Conservation (phyloP, 148 eudicot genomes). For the Talinum fruticosum region DNA sequence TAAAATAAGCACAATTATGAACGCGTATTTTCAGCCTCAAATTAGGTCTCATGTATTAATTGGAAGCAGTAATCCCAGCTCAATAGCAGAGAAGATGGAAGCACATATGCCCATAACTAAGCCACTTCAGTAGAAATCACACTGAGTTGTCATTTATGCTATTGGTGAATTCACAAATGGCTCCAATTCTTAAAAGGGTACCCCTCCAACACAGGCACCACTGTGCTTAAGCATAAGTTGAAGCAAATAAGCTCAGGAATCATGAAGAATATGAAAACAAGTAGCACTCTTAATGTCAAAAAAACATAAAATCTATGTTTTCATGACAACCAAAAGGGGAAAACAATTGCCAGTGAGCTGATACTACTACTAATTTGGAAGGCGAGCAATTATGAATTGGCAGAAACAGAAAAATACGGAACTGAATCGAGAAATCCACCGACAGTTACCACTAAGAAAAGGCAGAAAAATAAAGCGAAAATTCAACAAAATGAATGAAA, state of each 20-base stretch:
- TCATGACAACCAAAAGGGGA: not conserved
- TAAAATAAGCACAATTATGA: not conserved
- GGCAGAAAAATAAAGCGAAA: constrained; percentile 4
- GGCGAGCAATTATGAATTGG: too few species aligned
- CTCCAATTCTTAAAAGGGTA: not conserved
- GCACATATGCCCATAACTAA: not conserved
- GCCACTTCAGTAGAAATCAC: not conserved
- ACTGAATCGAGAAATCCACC: not conserved
- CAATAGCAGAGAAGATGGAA: not conserved
- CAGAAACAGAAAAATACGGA: not conserved
- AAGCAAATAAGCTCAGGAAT: not conserved
- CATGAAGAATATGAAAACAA: not conserved
- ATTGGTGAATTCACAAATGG: not conserved
- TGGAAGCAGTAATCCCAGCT: not conserved
- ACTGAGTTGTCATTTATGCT: not conserved
- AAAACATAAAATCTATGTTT: not conserved
- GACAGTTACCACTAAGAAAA: constrained; percentile 10
- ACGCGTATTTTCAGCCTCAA: not conserved
- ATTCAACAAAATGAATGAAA: not conserved
- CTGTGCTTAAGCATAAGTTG: not conserved
- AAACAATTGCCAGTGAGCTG: too few species aligned
- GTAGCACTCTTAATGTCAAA: not conserved
- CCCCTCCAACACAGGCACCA: not conserved
- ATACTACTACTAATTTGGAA: too few species aligned
- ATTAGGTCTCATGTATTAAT: not conserved